phyloP scores from a whole-genome alignment of 2,329 filamentous ascomycete genomes.

The Penicillium sp. region DNA sequence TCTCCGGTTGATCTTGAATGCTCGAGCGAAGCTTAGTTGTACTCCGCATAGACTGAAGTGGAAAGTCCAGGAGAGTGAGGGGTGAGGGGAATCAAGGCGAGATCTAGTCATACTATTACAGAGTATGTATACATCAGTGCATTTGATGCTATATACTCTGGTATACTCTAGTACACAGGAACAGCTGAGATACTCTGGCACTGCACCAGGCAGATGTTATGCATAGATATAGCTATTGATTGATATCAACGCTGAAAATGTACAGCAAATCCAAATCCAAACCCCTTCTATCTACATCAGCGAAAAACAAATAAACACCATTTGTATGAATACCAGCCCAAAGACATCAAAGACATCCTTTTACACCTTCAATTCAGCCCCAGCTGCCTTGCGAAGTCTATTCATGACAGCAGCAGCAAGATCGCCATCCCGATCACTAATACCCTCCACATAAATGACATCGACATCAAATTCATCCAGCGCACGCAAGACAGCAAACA shows the following conservation, averaged over 20 bases:
- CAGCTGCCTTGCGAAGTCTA: constrained; percentile 75
- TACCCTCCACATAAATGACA: constrained; percentile 88
- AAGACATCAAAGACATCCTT: constrained; percentile 9
- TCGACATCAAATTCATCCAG: constrained; percentile 80
- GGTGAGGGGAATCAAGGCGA: no score
- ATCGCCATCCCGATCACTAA: constrained; percentile 71
- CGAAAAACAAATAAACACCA: background rate
- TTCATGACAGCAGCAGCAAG: constrained; percentile 89
- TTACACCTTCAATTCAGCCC: constrained; percentile 56
- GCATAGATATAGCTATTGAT: background rate
- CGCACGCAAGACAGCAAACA: constrained; percentile 86
- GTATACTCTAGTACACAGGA: no score
- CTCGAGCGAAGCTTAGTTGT: background rate
- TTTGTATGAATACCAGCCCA: background rate
- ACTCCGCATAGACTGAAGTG: background rate
- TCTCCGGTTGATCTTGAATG: background rate
- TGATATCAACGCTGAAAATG: constrained; percentile 2
- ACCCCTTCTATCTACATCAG: constrained; percentile 5
- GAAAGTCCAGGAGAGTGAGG: background rate
- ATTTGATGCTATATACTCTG: no score
- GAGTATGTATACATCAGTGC: no score
- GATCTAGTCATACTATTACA: no score
- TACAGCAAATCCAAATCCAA: constrained; percentile 5
- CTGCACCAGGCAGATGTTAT: no score
- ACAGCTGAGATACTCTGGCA: no score